These are phyloP conservation scores for Fusarium heterosporum DNA, from an alignment of 2,329 filamentous ascomycete species.

Conservation along the genomic window DNA sequence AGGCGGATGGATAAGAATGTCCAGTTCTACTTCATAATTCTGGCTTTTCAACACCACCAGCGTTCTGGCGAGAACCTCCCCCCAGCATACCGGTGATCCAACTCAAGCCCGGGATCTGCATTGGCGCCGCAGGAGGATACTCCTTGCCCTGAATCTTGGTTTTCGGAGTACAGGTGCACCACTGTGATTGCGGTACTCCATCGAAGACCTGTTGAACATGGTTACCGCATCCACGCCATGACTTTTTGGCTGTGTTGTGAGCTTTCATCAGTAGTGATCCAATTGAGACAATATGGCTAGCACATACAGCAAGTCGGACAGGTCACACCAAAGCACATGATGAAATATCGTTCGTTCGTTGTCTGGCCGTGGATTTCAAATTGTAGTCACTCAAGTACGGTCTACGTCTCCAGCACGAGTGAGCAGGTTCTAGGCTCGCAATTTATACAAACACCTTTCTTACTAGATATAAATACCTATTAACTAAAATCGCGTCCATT, in stretches of 20 bases:
- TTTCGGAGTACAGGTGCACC: constrained; percentile 62
- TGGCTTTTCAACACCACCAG: constrained; percentile 30
- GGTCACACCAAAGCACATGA: constrained; percentile 57
- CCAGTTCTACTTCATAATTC: constrained; percentile 28
- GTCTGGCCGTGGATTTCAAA: too few relatives aligned
- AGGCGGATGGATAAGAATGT: background rate
- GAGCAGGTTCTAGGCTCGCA: background rate
- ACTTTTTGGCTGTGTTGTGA: constrained; percentile 55
- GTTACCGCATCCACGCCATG: constrained; percentile 63
- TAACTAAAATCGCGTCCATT: background rate
- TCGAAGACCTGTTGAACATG: constrained; percentile 60
- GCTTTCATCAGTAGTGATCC: background rate
- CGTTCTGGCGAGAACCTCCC: constrained; percentile 8
- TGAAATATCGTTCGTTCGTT: constrained; percentile 5
- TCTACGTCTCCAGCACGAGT: background rate
- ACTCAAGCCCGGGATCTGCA: constrained; percentile 54
- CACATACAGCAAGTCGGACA: constrained; percentile 58
- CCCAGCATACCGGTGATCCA: constrained; percentile 51
- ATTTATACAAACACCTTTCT: background rate
- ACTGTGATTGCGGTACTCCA: constrained; percentile 58
- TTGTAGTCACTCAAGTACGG: background rate
- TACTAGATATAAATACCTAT: background rate
- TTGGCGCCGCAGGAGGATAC: constrained; percentile 59
- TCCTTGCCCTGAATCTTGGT: constrained; percentile 58
- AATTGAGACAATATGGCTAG: background rate